Conservation (phyloP, 2,329 filamentous ascomycete genomes). For the Neodidymelliopsis sp. region DNA sequence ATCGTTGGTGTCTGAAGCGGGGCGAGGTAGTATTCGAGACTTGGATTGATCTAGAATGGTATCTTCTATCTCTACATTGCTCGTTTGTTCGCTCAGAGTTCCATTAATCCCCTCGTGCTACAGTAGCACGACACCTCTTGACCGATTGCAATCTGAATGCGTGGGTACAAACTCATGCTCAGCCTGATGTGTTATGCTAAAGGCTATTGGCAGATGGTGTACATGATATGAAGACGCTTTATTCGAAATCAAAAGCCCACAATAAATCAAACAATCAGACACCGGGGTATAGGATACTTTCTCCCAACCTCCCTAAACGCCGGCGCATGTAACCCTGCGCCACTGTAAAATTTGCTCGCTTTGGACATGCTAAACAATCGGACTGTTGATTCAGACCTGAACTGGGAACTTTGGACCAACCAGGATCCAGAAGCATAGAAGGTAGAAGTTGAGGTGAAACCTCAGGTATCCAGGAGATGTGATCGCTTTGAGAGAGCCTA, state of each 20-base stretch:
- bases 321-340: conserved; percentile 17
- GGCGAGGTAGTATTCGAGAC: no score
- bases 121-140: neutral
- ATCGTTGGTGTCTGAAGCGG: neutral
- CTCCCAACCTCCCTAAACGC: conserved; percentile 28
- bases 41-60: conserved; percentile 11
- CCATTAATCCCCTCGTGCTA: neutral
- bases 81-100: neutral
- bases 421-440: conserved; percentile 7
- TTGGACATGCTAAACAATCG: neutral
- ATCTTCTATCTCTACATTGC: conserved; percentile 13
- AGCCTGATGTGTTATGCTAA: neutral
- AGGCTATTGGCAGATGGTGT: neutral
- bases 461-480: conserved; percentile 14
- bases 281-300: conserved; percentile 39
- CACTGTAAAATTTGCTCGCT: conserved; percentile 2
- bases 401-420: conserved; percentile 1
- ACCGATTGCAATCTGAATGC: neutral
- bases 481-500: conserved; percentile 26
- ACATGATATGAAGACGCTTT: conserved; percentile 1
- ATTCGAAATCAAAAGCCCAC: conserved; percentile 4
- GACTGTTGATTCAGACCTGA: neutral
- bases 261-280: conserved; percentile 3
- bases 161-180: neutral
- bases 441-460: no score